Percentiles rank a stretch among this genome's conserved stretches.
phyloP scores from a whole-genome alignment of 345 rosid species.

The Moringa oleifera region DNA sequence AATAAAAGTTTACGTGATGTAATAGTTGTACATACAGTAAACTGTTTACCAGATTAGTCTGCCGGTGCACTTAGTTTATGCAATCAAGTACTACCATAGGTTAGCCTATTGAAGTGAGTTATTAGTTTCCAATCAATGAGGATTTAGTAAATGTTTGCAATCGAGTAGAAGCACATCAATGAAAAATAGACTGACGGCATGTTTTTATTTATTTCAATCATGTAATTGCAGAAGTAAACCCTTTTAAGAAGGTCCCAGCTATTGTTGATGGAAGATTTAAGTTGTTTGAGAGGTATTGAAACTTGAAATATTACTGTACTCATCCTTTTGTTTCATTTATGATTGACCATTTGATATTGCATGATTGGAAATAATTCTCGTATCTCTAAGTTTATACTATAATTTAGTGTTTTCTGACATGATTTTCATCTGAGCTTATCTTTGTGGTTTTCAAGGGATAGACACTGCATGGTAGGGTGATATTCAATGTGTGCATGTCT shows the following conservation, averaged over 20 bases:
- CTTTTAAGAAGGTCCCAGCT: slow-evolving; percentile 63
- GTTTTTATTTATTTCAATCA: slow-evolving; percentile 5
- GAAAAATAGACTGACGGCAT: background rate
- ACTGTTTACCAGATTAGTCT: no score
- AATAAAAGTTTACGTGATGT: no score
- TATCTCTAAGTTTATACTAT: background rate
- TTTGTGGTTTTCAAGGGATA: background rate
- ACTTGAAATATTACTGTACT: background rate
- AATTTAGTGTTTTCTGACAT: background rate
- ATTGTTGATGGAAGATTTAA: slow-evolving; percentile 74
- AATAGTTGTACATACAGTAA: no score
- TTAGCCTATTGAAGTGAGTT: no score
- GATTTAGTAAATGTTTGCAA: no score
- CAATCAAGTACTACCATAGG: no score
- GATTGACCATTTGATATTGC: background rate
- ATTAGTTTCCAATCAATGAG: no score
- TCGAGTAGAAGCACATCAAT: background rate
- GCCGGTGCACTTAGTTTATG: no score
- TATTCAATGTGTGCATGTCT: no score
- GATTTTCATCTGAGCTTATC: no score
- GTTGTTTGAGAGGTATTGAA: slow-evolving; percentile 75
- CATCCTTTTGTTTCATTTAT: background rate
- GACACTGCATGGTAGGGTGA: no score
- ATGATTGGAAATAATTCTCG: background rate
- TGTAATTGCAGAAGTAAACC: slow-evolving; percentile 55